These are phyloP conservation scores for Aspergillus sclerotioniger DNA, from an alignment of 495 filamentous ascomycete genomes.

Conservation along the genomic window DNA sequence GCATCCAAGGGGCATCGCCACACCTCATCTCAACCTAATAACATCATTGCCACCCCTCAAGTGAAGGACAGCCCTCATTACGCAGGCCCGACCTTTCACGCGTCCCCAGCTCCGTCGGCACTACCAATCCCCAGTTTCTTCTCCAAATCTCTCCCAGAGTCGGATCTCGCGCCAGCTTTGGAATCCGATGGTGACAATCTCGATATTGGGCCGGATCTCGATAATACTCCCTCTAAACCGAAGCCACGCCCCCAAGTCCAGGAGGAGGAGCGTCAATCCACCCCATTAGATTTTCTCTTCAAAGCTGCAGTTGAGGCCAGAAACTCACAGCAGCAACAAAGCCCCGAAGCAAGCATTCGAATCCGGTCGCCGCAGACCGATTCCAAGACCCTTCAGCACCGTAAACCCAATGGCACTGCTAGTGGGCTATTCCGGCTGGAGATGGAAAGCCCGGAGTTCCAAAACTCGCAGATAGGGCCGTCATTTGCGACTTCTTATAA, in stretches of 20 bases:
- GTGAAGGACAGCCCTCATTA: slow-evolving; percentile 60
- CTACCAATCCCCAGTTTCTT: slow-evolving; percentile 91
- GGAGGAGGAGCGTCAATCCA: slow-evolving; percentile 53
- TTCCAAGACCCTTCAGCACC: slow-evolving; percentile 26
- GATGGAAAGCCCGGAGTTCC: slow-evolving; percentile 52
- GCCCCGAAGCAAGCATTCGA: slow-evolving; percentile 43
- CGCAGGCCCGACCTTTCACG: slow-evolving; percentile 92
- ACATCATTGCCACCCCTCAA: slow-evolving; percentile 46
- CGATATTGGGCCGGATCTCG: slow-evolving; percentile 33
- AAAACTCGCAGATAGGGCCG: slow-evolving; percentile 53
- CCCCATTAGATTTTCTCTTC: slow-evolving; percentile 86
- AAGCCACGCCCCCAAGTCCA: slow-evolving; percentile 25
- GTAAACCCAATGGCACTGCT: slow-evolving; percentile 37
- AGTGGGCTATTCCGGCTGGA: slow-evolving; percentile 65
- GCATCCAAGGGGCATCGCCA: slow-evolving; percentile 30
- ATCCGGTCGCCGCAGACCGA: slow-evolving; percentile 38
- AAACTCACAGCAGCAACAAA: slow-evolving; percentile 34
- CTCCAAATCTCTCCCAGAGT: slow-evolving; percentile 72
- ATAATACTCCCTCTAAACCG: slow-evolving; percentile 45
- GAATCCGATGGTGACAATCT: slow-evolving; percentile 40
- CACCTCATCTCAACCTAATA: slow-evolving; percentile 31
- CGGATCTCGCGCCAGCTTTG: slow-evolving; percentile 35
- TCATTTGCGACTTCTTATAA: slow-evolving; percentile 67
- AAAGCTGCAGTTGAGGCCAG: slow-evolving; percentile 73
- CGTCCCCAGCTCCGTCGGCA: slow-evolving; percentile 88